Conservation (phyloP, 1,139 yeast species). For the Chernovozyma aurita region DNA sequence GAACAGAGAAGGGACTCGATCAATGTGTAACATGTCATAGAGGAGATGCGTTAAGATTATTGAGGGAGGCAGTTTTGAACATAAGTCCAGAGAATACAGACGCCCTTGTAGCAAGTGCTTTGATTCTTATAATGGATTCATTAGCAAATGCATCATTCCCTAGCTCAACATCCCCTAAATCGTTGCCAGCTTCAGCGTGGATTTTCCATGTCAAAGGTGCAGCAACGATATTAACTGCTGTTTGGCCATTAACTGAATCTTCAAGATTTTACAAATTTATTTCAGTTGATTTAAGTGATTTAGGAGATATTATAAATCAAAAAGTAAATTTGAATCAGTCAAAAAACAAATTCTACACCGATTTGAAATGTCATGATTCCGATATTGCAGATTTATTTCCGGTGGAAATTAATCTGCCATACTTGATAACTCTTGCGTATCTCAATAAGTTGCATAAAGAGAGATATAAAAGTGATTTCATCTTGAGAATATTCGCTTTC, state of each 20-base stretch:
- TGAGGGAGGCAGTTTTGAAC: slow-evolving; percentile 81
- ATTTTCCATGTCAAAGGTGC: slow-evolving; percentile 96
- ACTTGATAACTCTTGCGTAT: slow-evolving; percentile 79
- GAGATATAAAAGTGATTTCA: slow-evolving; percentile 78
- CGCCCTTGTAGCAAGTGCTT: slow-evolving; percentile 88
- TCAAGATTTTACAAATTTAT: slow-evolving; percentile 71
- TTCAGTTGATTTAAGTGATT: slow-evolving; percentile 74
- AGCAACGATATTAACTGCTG: slow-evolving; percentile 89
- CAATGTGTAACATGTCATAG: slow-evolving; percentile 84
- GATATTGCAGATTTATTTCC: slow-evolving; percentile 85
- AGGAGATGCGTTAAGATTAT: slow-evolving; percentile 74
- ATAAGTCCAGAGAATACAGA: slow-evolving; percentile 84
- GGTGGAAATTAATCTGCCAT: slow-evolving; percentile 76
- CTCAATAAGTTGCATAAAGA: slow-evolving; percentile 81
- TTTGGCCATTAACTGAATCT: slow-evolving; percentile 84
- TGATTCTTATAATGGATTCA: slow-evolving; percentile 86
- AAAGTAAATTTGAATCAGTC: slow-evolving; percentile 24
- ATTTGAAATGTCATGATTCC: slow-evolving; percentile 72
- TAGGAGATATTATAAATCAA: slow-evolving; percentile 73
- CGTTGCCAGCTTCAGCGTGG: slow-evolving; percentile 93
- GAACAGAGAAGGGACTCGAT: slow-evolving; percentile 73
- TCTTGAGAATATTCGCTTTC: slow-evolving; percentile 83
- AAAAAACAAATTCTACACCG: slow-evolving; percentile 41
- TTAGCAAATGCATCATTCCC: slow-evolving; percentile 89
- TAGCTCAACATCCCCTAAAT: slow-evolving; percentile 52